These are phyloP conservation scores for Nicotiana knightiana DNA, from an alignment of 257 asterid species.

Conservation along the genomic window DNA sequence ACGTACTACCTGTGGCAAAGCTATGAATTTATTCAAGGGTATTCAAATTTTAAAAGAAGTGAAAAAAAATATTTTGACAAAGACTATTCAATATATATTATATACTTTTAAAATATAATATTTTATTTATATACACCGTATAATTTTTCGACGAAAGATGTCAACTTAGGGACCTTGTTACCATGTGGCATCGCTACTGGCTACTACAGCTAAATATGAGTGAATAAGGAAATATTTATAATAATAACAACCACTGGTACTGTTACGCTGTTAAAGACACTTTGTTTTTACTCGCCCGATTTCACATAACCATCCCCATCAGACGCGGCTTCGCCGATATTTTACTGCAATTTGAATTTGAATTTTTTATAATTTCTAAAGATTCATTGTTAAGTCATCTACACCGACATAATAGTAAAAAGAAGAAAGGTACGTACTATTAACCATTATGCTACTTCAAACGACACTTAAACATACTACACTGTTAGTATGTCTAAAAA, in stretches of 20 bases:
- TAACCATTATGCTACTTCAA: not conserved
- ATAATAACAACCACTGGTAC: not conserved
- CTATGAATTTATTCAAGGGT: too few relatives aligned
- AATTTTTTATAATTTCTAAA: not conserved
- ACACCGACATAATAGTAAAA: not conserved
- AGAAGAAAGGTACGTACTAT: too few relatives aligned
- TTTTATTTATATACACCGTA: too few relatives aligned
- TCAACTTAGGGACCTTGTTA: too few relatives aligned
- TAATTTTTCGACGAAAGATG: too few relatives aligned
- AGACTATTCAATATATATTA: too few relatives aligned
- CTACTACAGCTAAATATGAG: not conserved
- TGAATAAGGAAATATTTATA: not conserved
- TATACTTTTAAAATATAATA: too few relatives aligned
- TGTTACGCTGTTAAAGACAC: not conserved
- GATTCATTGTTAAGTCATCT: not conserved
- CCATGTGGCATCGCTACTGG: too few relatives aligned
- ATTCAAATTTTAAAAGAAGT: too few relatives aligned
- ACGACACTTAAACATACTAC: too few relatives aligned
- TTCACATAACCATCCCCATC: not conserved
- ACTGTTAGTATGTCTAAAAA: too few relatives aligned
- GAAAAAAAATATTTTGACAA: too few relatives aligned
- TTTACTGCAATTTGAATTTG: not conserved
- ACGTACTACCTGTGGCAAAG: not conserved
- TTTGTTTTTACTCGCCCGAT: not conserved
- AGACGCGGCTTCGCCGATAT: not conserved